Base-by-base conservation (phyloP, 2,329 filamentous ascomycete species). In the Fusarium domesticum region DNA sequence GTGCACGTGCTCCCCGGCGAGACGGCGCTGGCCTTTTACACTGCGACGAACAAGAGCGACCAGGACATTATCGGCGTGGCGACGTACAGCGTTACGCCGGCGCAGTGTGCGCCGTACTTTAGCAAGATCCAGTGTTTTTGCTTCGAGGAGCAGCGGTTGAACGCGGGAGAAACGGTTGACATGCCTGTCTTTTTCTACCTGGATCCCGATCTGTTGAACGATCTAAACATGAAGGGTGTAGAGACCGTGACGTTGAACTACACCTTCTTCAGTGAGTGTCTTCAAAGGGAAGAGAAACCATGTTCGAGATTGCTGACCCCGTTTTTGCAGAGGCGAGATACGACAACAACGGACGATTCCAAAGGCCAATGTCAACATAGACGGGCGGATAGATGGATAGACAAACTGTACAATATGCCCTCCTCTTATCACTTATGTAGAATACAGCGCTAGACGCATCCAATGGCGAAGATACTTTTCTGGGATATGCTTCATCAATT, bases 141-240 rank as follows among this genome's bases (percentile, higher is more conserved):
- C 69, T 98, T 98, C 61, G 93, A 98, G 72, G 92, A 90, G 70
- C 93, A 98, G 76, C 79, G 95, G 50, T 70, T 98, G 54, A 92
- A 93, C 64, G 91, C 91, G 6, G 91, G 92, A 35, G 95, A 98
- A 76, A 93, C 90, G 35, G 93, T 98, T 42, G 93, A 98, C 67
- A 98, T 98, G 95, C 95, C 93, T 0, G 95, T 98, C 1, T 98
- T 98, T 70, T 98, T 98, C 71, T 98, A 97, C 69, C 87, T 98
- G 54, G 93, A 98, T 63, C 93, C 93, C 1, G 93, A 97, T 64
- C 85, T 98, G 71, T 77, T 92, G 47, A 91, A 87, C 57, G 93
- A 98, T 68, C 74, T 92, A 39, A 91, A 87, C 53, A 97, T 96
- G 92, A 88, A 80, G 69, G 87, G 87, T 0, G 89, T 98, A 51